Evolutionary conservation across 306 rosid species (phyloP).

Genomic region (Gillenia trifoliata): DNA sequence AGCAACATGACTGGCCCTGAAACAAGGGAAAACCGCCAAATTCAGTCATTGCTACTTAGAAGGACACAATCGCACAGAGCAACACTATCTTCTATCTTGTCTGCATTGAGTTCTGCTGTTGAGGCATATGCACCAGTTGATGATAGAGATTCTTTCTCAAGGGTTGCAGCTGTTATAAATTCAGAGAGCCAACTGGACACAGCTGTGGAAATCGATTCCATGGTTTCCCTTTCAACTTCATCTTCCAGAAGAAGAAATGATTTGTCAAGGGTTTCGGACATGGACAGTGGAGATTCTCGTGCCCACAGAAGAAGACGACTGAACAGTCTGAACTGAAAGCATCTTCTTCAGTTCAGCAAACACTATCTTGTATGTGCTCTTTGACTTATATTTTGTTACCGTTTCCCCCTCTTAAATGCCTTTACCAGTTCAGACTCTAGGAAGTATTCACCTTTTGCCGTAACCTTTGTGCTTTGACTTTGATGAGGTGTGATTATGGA

Average conservation of each 20-base stretch:
- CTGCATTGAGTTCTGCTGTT: slow-evolving; percentile 60
- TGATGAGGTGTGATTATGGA: slow-evolving; percentile 24
- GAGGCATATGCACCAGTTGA: slow-evolving; percentile 76
- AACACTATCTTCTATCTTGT: slow-evolving; percentile 46
- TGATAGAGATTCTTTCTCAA: slow-evolving; percentile 86
- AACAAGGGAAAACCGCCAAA: slow-evolving; percentile 46
- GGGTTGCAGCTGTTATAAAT: slow-evolving; percentile 83
- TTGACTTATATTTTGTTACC: slow-evolving; percentile 21
- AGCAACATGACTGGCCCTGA: slow-evolving; percentile 34
- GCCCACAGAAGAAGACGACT: slow-evolving; percentile 79
- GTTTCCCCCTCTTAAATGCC: neutral
- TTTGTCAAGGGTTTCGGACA: slow-evolving; percentile 69
- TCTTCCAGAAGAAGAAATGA: slow-evolving; percentile 86
- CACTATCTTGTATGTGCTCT: slow-evolving; percentile 36
- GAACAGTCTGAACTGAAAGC: slow-evolving; percentile 56
- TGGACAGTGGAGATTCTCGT: slow-evolving; percentile 92
- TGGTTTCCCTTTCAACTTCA: slow-evolving; percentile 85
- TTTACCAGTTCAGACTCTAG: slow-evolving; percentile 4
- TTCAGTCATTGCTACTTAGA: slow-evolving; percentile 46
- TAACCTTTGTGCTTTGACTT: slow-evolving; percentile 27
- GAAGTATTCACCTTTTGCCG: slow-evolving; percentile 25
- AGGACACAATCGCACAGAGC: slow-evolving; percentile 62
- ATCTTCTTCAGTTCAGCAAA: slow-evolving; percentile 22
- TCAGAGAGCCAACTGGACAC: slow-evolving; percentile 90
- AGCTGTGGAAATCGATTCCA: slow-evolving; percentile 82